Evolutionary conservation across 352 stramenopile species (phyloP).

Genomic region (Pythium coloratum): DNA sequence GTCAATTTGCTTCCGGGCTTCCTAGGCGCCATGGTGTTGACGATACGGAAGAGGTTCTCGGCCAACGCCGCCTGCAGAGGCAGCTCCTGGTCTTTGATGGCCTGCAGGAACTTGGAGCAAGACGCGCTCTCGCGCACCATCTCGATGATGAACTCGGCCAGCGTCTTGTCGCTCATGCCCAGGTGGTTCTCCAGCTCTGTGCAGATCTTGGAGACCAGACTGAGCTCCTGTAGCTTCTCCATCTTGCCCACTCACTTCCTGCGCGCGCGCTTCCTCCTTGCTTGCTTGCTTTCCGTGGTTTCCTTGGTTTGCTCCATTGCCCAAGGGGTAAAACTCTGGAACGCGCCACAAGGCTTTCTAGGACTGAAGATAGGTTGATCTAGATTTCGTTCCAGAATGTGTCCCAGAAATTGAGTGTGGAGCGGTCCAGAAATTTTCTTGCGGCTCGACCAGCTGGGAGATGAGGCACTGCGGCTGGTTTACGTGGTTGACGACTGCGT

Average conservation of each 20-base stretch:
- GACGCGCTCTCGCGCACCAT: slow-evolving; percentile 76
- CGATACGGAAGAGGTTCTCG: slow-evolving; percentile 79
- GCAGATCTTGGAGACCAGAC: slow-evolving; percentile 87
- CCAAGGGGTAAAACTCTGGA: neutral
- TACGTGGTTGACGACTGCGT: slow-evolving; percentile 17
- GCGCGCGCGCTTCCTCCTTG: slow-evolving; percentile 8
- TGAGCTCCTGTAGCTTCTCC: slow-evolving; percentile 89
- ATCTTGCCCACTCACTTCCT: slow-evolving; percentile 32
- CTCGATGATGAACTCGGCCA: slow-evolving; percentile 96
- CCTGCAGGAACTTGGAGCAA: slow-evolving; percentile 54
- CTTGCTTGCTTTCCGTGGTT: slow-evolving; percentile 9
- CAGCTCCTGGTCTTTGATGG: slow-evolving; percentile 67
- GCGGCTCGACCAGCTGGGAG: slow-evolving; percentile 16
- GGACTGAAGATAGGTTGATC: slow-evolving; percentile 2
- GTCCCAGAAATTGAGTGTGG: neutral
- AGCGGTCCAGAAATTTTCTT: slow-evolving; percentile 1
- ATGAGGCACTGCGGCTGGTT: slow-evolving; percentile 11
- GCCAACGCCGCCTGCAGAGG: slow-evolving; percentile 59
- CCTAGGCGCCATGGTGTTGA: slow-evolving; percentile 73
- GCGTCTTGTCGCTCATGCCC: slow-evolving; percentile 95
- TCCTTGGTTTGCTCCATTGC: slow-evolving; percentile 20
- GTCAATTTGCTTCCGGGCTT: slow-evolving; percentile 29
- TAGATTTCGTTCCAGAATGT: neutral
- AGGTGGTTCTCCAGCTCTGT: slow-evolving; percentile 91
- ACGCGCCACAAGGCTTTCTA: neutral